Percentiles rank a stretch among this genome's conserved stretches.
Evolutionary conservation across 352 stramenopile genomes (phyloP).

Genomic region (Globisporangium nunn): DNA sequence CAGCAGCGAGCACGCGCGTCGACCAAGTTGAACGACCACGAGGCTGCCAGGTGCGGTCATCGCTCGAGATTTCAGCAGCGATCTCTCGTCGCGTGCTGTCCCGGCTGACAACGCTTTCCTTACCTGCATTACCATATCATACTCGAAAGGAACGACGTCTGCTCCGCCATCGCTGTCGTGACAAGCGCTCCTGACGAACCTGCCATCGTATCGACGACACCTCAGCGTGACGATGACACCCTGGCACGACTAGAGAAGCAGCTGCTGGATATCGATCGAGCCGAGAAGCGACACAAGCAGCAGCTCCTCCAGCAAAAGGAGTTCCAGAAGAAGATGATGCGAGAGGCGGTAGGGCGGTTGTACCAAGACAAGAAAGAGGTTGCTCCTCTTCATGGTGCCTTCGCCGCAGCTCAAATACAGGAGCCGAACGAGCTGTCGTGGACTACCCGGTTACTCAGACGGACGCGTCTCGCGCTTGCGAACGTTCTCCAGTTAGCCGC

Average conservation of each 20-base stretch:
- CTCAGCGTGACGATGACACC: constrained; percentile 2
- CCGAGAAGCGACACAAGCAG: constrained; percentile 34
- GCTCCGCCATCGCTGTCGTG: constrained; percentile 17
- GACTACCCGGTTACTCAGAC: neutral
- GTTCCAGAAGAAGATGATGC: constrained; percentile 80
- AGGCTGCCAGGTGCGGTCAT: constrained; percentile 40
- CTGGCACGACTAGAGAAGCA: constrained; percentile 37
- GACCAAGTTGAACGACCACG: constrained; percentile 38
- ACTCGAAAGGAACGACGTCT: constrained; percentile 18
- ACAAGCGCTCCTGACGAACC: constrained; percentile 1
- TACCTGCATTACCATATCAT: neutral
- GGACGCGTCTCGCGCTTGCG: neutral
- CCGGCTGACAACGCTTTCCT: neutral
- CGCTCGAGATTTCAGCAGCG: neutral
- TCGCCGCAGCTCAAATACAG: neutral
- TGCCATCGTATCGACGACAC: neutral
- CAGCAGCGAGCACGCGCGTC: constrained; percentile 60
- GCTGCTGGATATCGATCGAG: constrained; percentile 36
- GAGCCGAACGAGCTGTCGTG: neutral
- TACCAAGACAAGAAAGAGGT: constrained; percentile 64
- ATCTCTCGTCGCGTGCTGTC: neutral
- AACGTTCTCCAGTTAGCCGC: constrained; percentile 2
- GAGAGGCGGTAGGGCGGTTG: constrained; percentile 50
- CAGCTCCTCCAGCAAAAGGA: constrained; percentile 27
- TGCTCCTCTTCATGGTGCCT: neutral